Evolutionary conservation across 2,329 filamentous ascomycete species (phyloP), one percentile per base, ranked within the genome.

Genomic region (Colletotrichum simmondsii): DNA sequence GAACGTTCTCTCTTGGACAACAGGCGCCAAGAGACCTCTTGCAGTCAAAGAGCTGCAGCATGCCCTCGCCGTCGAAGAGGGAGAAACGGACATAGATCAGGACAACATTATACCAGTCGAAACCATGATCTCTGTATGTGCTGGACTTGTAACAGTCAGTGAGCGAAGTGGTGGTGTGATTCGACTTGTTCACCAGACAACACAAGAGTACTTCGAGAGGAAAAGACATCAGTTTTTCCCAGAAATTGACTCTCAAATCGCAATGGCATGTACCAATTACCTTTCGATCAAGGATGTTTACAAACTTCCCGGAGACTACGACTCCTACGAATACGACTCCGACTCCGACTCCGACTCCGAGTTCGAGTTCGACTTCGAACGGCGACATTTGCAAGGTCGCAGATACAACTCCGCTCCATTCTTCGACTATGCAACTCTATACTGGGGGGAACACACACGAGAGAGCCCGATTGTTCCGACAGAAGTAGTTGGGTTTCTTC

Each of bases 81-180:
- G 4, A 7, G 6, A n/a, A 4, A 1, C 3, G 1, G 6, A n/a
- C 0, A 19, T 49, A n/a, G 42, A 49, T 6, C 6, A 49, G 1
- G 42, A 49, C 8, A 11, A 49, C 8, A 19, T 49, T 0, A 10
- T 3, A 1, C 19, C 42, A n/a, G 5, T 10, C 0, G 42, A 49
- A 10, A n/a, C 42, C 19, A 49, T 49, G 8, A 4, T 49, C 2
- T 49, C 42, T 0, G 42, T 49, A 10, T 49, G 42, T 19, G 42
- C 42, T 0, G 42, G 42, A 10, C 19, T 49, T 1, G 1, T 49
- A 1, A 49, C 42, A 0, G 19, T 19, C 16, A n/a, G 8, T n/a
- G 19, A n/a, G 7, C 2, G 4, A 4, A 49, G 16, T 0, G 42
- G 16, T 7, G 2, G 42, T 0, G 19, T n/a, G 16, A 4, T 49